Evolutionary conservation across 2,329 filamentous ascomycete genomes (phyloP).

Genomic region (Sporothrix sp.): DNA sequence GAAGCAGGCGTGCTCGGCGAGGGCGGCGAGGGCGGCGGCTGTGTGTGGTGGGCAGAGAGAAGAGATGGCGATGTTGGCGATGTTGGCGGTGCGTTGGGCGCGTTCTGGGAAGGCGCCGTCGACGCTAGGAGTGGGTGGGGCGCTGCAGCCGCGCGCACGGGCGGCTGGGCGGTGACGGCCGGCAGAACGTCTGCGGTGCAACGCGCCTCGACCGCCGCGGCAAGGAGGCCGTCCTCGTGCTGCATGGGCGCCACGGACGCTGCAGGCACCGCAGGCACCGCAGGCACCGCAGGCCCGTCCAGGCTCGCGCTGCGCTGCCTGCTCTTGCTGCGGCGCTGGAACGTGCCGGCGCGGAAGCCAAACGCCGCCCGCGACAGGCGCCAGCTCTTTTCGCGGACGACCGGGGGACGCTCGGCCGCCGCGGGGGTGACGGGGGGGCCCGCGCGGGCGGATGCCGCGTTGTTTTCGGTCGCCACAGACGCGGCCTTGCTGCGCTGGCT

Average conservation of each 20-base stretch:
- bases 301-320: neutral
- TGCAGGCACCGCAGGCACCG: no score
- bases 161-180: constrained; percentile 2
- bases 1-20: no score
- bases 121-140: no score
- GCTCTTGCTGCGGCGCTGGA: constrained; percentile 10
- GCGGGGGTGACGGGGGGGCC: neutral
- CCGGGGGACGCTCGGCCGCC: neutral
- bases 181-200: constrained; percentile 8
- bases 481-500: constrained; percentile 1
- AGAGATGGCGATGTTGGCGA: neutral
- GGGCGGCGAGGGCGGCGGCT: no score
- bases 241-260: neutral
- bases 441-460: neutral
- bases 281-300: neutral
- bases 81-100: neutral
- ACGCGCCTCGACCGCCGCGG: neutral
- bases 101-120: neutral
- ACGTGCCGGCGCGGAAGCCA: constrained; percentile 9
- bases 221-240: constrained; percentile 1
- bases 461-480: neutral
- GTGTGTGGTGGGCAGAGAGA: neutral
- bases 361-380: constrained; percentile 9
- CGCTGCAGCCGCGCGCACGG: neutral
- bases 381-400: constrained; percentile 12